These are phyloP conservation scores for Coniferiporia weirii DNA, from an alignment of 1,284 basidiomycete species.

Conservation along the genomic window DNA sequence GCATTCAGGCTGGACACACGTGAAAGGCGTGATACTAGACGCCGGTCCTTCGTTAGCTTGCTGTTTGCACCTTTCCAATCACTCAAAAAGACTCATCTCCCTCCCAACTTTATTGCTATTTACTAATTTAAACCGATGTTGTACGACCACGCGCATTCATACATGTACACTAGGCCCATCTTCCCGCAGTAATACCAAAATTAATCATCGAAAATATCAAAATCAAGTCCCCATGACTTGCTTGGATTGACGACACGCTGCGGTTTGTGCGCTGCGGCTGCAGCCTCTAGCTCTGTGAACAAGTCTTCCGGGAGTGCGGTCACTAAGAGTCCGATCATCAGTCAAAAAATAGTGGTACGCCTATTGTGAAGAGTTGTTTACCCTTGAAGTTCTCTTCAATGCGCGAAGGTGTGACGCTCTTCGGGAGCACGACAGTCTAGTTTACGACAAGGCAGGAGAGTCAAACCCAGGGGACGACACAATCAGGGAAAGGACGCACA, in stretches of 20 bases:
- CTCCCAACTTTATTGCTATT: not conserved
- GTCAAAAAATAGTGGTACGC: not conserved
- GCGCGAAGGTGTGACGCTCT: slow-evolving; percentile 70
- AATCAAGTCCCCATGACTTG: slow-evolving; percentile 53
- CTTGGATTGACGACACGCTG: slow-evolving; percentile 59
- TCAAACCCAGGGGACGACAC: not conserved
- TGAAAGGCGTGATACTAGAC: no score
- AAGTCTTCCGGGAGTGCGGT: slow-evolving; percentile 46
- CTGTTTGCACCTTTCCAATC: no score
- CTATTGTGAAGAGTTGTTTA: slow-evolving; percentile 24
- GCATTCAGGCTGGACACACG: no score
- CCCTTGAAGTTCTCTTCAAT: slow-evolving; percentile 67
- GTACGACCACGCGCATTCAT: not conserved
- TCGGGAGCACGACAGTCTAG: slow-evolving; percentile 68
- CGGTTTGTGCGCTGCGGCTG: slow-evolving; percentile 48
- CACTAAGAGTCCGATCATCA: slow-evolving; percentile 32
- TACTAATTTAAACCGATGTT: not conserved
- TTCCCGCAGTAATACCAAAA: not conserved
- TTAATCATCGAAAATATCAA: slow-evolving; percentile 54
- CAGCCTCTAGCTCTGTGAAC: slow-evolving; percentile 56
- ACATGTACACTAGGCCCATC: not conserved
- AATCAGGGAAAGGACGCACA: slow-evolving; percentile 35
- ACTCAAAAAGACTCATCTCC: not conserved
- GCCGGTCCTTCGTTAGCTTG: no score
- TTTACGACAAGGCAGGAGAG: not conserved